Conservation (phyloP, 176 grass and related monocot species). For the Bolboschoenus planiculmis region DNA sequence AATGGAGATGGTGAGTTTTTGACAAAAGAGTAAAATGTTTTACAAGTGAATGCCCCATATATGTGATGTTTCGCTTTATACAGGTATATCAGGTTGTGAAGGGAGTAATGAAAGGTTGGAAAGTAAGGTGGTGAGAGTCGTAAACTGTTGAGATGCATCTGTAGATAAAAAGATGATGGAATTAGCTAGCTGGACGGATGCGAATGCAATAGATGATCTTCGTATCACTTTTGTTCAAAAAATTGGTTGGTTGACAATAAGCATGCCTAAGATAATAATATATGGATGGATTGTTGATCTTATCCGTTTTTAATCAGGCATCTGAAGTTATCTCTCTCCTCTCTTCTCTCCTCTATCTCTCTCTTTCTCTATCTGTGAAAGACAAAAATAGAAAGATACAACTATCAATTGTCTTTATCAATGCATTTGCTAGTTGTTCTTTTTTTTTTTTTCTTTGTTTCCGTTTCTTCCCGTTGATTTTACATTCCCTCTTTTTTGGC, state of each 20-base stretch:
- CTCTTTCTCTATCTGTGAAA: not conserved
- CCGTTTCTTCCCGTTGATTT: not conserved
- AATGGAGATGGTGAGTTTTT: too few relatives aligned
- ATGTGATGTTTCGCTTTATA: too few relatives aligned
- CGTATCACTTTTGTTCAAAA: not conserved
- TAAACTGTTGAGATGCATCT: too few relatives aligned
- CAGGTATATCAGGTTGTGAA: too few relatives aligned
- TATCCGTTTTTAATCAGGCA: not conserved
- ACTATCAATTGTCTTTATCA: not conserved
- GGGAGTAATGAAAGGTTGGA: too few relatives aligned
- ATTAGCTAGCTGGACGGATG: too few relatives aligned
- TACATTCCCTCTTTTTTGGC: not conserved
- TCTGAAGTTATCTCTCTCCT: not conserved
- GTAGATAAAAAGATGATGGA: too few relatives aligned
- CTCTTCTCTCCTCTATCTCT: not conserved
- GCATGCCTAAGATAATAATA: not conserved
- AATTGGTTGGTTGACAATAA: not conserved
- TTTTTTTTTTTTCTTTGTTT: not conserved
- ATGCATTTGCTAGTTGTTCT: not conserved
- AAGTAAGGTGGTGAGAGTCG: too few relatives aligned
- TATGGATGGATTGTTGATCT: not conserved
- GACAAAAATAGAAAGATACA: constrained; percentile 6
- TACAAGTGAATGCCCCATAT: too few relatives aligned
- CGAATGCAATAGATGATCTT: too few relatives aligned
- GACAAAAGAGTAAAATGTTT: too few relatives aligned